A percentile compares a stretch with the other conserved stretches of the same genome.
Evolutionary conservation across 1,284 basidiomycete genomes (phyloP).

Genomic region (Puccinia hordei): DNA sequence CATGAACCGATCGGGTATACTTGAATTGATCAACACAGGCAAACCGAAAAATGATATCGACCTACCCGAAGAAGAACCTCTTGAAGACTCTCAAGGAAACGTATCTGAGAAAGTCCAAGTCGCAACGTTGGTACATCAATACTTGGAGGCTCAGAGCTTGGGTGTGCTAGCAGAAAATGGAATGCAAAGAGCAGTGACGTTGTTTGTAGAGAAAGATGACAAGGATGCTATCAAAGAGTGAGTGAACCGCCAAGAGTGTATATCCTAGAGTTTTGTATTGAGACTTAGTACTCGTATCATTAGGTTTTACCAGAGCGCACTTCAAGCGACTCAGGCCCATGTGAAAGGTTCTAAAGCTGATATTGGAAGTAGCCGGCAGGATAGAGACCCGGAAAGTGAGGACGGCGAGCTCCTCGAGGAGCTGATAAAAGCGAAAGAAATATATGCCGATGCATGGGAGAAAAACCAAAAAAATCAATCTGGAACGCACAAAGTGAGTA

Average conservation of each 20-base stretch:
- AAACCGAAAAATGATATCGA: constrained; percentile 57
- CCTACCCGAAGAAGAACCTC: constrained; percentile 53
- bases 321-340: constrained; percentile 66
- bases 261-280: neutral
- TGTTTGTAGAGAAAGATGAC: constrained; percentile 93
- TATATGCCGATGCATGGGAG: constrained; percentile 52
- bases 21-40: constrained; percentile 41
- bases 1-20: neutral
- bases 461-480: constrained; percentile 68
- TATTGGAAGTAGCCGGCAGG: neutral
- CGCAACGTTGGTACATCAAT: constrained; percentile 75
- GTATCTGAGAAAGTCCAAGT: constrained; percentile 61
- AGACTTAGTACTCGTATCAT: constrained; percentile 61
- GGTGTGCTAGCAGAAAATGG: constrained; percentile 80
- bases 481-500: constrained; percentile 77
- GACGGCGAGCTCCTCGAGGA: constrained; percentile 66
- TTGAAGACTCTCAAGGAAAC: constrained; percentile 16
- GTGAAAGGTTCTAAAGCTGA: constrained; percentile 43
- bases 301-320: constrained; percentile 67
- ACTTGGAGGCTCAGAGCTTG: constrained; percentile 81
- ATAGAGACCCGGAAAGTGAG: constrained; percentile 59
- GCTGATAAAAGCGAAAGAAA: constrained; percentile 52
- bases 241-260: too few species aligned
- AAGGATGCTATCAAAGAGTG: constrained; percentile 83
- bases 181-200: constrained; percentile 85